phyloP scores from a whole-genome alignment of 1,284 basidiomycete species.

The Polyporus tsugae region DNA sequence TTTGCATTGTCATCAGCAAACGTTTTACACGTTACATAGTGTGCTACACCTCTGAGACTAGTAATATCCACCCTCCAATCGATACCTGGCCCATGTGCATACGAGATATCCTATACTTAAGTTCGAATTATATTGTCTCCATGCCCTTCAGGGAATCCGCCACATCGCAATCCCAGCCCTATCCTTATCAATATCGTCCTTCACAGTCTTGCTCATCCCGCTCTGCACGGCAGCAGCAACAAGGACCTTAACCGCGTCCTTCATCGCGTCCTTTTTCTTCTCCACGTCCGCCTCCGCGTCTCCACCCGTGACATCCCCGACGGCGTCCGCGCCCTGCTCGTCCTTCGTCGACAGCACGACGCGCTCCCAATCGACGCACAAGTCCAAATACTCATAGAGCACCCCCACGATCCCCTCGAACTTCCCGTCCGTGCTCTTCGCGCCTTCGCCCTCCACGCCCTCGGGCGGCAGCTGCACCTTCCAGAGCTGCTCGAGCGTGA shows the following conservation, averaged over 20 bases:
- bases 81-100: background rate
- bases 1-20: background rate
- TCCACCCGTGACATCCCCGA: slow-evolving; percentile 35
- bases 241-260: slow-evolving; percentile 56
- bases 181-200: slow-evolving; percentile 63
- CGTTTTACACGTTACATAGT: background rate
- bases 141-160: slow-evolving; percentile 55
- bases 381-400: slow-evolving; percentile 63
- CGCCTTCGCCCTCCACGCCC: slow-evolving; percentile 33
- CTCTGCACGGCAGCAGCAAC: slow-evolving; percentile 63
- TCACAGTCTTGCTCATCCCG: slow-evolving; percentile 60
- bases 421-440: slow-evolving; percentile 41
- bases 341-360: slow-evolving; percentile 43
- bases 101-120: background rate
- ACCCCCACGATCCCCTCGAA: slow-evolving; percentile 63
- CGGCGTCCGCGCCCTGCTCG: slow-evolving; percentile 29
- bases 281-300: slow-evolving; percentile 34
- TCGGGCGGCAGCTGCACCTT: slow-evolving; percentile 53
- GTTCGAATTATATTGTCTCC: background rate
- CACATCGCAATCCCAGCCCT: slow-evolving; percentile 69
- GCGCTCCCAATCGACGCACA: slow-evolving; percentile 70
- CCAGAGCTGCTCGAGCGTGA: slow-evolving; percentile 67
- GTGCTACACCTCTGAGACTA: background rate
- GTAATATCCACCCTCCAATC: background rate
- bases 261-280: slow-evolving; percentile 50